phyloP scores from a whole-genome alignment of 1,139 yeast species.

The Lizanozyma gosingica region DNA sequence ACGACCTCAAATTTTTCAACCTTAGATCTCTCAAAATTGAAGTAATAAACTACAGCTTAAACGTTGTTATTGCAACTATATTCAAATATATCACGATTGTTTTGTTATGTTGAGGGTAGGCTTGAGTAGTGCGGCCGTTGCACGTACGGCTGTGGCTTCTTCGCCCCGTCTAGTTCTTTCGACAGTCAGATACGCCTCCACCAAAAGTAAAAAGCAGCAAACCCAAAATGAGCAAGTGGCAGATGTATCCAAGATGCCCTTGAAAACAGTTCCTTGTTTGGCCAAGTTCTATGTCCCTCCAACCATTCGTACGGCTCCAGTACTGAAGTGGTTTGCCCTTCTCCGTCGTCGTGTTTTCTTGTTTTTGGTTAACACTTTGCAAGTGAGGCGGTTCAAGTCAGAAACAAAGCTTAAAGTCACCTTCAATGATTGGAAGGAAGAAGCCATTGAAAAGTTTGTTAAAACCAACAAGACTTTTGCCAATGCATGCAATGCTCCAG shows the following conservation, averaged over 20 bases:
- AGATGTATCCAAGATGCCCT: neutral
- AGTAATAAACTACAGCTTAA: too few species aligned
- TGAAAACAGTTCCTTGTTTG: neutral
- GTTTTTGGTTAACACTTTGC: constrained; percentile 54
- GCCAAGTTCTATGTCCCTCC: neutral
- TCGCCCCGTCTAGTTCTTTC: neutral
- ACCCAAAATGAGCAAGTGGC: neutral
- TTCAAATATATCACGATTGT: too few species aligned
- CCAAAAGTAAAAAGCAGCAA: neutral
- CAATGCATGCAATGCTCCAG: constrained; percentile 4
- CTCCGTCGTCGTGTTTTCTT: constrained; percentile 29
- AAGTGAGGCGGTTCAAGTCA: constrained; percentile 54
- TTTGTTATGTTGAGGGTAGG: neutral
- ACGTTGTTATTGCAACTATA: too few species aligned
- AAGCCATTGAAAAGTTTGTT: constrained; percentile 58
- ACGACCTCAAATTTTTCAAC: too few species aligned
- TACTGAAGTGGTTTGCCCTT: neutral
- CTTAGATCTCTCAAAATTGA: too few species aligned
- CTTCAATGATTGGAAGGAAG: constrained; percentile 64
- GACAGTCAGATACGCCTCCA: neutral
- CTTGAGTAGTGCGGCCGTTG: neutral
- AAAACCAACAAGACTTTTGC: constrained; percentile 66
- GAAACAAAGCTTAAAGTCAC: constrained; percentile 58
- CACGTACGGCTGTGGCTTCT: neutral
- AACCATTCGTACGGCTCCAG: neutral